These are phyloP conservation scores for Ceratobasidium sp. DNA, from an alignment of 1,284 basidiomycete species.

Conservation along the genomic window DNA sequence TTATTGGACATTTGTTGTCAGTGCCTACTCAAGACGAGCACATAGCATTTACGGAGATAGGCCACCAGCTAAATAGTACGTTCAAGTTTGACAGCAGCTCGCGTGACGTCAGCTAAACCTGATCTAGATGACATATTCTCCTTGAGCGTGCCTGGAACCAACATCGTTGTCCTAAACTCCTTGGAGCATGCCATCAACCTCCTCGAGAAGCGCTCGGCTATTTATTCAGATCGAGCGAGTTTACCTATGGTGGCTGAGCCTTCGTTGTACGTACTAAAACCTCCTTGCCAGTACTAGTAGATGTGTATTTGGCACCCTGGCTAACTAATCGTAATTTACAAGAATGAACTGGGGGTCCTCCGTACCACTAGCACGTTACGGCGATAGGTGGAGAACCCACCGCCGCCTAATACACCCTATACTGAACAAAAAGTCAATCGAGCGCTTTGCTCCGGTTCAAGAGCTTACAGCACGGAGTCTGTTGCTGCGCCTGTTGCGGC, in stretches of 20 bases:
- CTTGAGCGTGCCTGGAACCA: constrained; percentile 16
- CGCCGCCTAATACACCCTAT: constrained; percentile 25
- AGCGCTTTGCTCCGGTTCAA: not conserved
- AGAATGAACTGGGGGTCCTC: constrained; percentile 36
- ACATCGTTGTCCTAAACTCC: constrained; percentile 27
- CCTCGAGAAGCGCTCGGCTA: constrained; percentile 35
- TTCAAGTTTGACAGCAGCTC: too few relatives aligned
- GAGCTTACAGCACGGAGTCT: not conserved
- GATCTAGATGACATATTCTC: constrained; percentile 33
- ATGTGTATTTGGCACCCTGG: not conserved
- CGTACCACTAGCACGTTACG: constrained; percentile 8
- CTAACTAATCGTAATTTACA: too few relatives aligned
- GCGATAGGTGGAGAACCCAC: constrained; percentile 30
- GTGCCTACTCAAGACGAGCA: too few relatives aligned
- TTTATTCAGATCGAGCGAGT: constrained; percentile 22
- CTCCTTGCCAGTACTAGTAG: not conserved
- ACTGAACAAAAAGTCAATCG: constrained; percentile 21
- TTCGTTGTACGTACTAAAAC: constrained; percentile 22
- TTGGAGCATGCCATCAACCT: constrained; percentile 17
- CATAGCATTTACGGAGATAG: too few relatives aligned
- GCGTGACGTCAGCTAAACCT: too few relatives aligned
- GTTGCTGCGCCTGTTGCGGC: constrained; percentile 9
- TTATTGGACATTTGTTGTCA: too few relatives aligned
- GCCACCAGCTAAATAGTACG: too few relatives aligned
- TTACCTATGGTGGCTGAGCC: constrained; percentile 23